Conservation (phyloP, 306 rosid species). For the Canavalia ensiformis region DNA sequence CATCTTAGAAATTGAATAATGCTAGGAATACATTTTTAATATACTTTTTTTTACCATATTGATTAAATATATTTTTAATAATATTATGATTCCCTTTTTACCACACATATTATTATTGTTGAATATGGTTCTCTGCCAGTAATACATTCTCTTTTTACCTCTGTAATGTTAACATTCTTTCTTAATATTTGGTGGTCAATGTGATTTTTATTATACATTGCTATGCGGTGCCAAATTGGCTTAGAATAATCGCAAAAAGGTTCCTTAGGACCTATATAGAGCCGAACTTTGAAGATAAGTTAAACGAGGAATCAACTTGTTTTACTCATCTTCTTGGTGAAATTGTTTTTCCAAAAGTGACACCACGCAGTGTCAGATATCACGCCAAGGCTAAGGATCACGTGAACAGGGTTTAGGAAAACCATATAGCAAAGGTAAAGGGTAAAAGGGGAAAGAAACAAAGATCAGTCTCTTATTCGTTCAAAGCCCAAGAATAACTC, state of each 20-base stretch:
- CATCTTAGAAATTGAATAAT: too few relatives aligned
- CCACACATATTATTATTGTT: too few relatives aligned
- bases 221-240: constrained; percentile 33
- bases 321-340: constrained; percentile 38
- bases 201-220: constrained; percentile 28
- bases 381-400: constrained; percentile 50
- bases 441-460: constrained; percentile 50
- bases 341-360: constrained; percentile 42
- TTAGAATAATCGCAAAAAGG: constrained; percentile 29
- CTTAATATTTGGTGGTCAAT: background rate
- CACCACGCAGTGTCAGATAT: constrained; percentile 45
- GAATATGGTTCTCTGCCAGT: too few relatives aligned
- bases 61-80: too few relatives aligned
- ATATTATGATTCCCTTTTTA: too few relatives aligned
- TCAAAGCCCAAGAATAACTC: constrained; percentile 75
- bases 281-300: constrained; percentile 49
- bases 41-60: too few relatives aligned
- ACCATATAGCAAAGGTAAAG: constrained; percentile 42
- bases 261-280: constrained; percentile 44
- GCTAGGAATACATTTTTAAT: too few relatives aligned
- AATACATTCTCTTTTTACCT: too few relatives aligned
- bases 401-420: constrained; percentile 47
- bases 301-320: constrained; percentile 30
- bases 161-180: background rate
- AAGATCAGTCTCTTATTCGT: constrained; percentile 32